Evolutionary conservation across 371 early-diverging fungal genomes (phyloP), one percentile per base, ranked within the genome.

Genomic region (Mortierella sp.): DNA sequence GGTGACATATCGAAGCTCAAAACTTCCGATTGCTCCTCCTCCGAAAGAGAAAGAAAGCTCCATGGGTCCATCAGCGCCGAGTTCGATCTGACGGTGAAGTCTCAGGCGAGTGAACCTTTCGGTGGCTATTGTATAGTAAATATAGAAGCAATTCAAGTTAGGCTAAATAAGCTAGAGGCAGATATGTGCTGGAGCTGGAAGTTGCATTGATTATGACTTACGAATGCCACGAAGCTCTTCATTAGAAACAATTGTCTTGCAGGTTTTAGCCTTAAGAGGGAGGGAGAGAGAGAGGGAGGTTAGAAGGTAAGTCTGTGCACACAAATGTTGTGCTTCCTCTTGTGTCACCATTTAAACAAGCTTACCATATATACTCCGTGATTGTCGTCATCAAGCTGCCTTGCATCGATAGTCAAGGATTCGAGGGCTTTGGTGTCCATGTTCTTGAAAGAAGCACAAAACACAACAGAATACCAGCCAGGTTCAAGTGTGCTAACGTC

Each of bases 391-490:
- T 71, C 72, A n/a, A 71, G 58, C 43, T 71, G 72, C 11, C 43
- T 55, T 16, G 65, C 65, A 33, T 71, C 65, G n/a, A 71, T 65
- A 1, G 60, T 65, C 53, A 71, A 32, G 1, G 72, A 65, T 22
- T 65, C 52, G 3, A 70, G 55, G 57, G 52, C 57, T 13, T 64
- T 59, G 19, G 60, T 53, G 32, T 66, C 72, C 61, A 66, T 65
- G 55, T 66, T 60, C 50, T 59, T 62, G 63, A 72, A 61, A 3
- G 67, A 65, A 5, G 66, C 43, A 40, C 66, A 60, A 11, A 72
- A 53, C 11, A 72, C 72, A 19, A 66, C 41, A 62, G 65, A 72
- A 48, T 72, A 72, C 72, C 72, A 72, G 11, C 72, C 72, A 36
- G 72, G 43, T n/a, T 60, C 62, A 21, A 72, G 24, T n/a, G 36